Base-by-base conservation (phyloP, 164 flowering plant species). In the grape (Vitis vinifera) region DNA sequence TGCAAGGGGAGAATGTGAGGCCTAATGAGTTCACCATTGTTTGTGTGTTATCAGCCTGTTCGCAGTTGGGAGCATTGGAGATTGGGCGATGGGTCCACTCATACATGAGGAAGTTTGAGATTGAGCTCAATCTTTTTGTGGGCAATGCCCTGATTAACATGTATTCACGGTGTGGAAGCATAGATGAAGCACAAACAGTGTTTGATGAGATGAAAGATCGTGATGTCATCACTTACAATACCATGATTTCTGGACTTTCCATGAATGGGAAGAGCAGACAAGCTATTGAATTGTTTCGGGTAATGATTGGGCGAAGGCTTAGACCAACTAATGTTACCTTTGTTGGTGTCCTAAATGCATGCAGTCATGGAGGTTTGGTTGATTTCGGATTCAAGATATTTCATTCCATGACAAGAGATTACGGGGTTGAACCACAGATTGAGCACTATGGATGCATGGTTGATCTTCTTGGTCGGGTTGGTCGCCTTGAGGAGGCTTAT, bases 391-490 rank as follows among this genome's bases (percentile, higher is more conserved):
- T 64, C 11, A 53, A 76, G 56, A 62, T 79, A 4, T 83, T 85
- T 60, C 16, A 76, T 4, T 81, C 79, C 30, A 85, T 83, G 79
- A 51, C 19, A 9, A 62, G 53, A 30, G 74, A 75, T 4, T 76
- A 78, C 64, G 65, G 74, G 15, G 58, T 85, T 44, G 73, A 81
- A 51, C 87, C 85, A 23, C 69, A 71, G 53, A 73, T 76, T n/a
- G 85, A 85, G 65, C 86, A 83, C 55, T 83, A 83, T 68, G 83
- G 83, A 8, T 85, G 88, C 50, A 68, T 85, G 29, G 78, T 83
- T 16, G 86, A 85, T 71, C 73, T 84, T 65, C 78, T 84, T 51
- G 81, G 85, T 13, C 86, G 86, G 19, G 72, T 73, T 2, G 88
- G 88, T 37, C 64, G 68, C 10, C 56, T 79, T 44, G 74, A 75